Base-by-base conservation (phyloP, 2,329 filamentous ascomycete genomes). In the Madurella fahalii region DNA sequence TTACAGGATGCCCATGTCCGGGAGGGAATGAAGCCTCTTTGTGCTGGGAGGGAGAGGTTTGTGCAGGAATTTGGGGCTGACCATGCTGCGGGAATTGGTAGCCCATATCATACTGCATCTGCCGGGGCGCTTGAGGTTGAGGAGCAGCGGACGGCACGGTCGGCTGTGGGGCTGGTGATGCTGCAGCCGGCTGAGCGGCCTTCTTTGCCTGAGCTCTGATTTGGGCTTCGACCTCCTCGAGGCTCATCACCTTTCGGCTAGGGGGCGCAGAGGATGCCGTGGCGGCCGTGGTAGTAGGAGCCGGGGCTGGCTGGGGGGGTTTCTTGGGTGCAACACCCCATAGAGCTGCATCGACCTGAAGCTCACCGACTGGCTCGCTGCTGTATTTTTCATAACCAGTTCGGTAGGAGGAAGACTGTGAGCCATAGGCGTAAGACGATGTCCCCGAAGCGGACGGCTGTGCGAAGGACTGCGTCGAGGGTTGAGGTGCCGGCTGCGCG, bases 181-280 rank as follows among this genome's bases (percentile, higher is more conserved):
- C 67, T 39, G 69, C 65, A 16, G 71, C 61, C 8, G 71, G 67
- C 53, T 73, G 66, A 9, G 72, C 64, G 11, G 76, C 72, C 58
- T 78, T 79, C 64, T 82, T 80, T 32, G 82, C 74, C 62, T 92
- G 86, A 34, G 82, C 79, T 57, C 89, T 84, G 86, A 99, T 92
- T 60, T 90, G 86, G 51, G 93, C 93, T 74, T 99, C 94, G 17
- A 99, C 92, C 74, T 99, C 94, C 69, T 97, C 94, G 66, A 99
- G 72, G 65, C 90, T 97, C 87, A 99, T 86, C 74, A 96, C 86
- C 75, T 92, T 96, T 65, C 85, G 84, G 41, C 79, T 68, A 16
- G 65, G 64, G 45, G 74, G 69, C 5, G 71, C 61, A 9, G 65
- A 65, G 7, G 67, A 63, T 16, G 71, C 60, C 18, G 65, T 64